These are phyloP conservation scores for Triangularia verruculosa DNA, from an alignment of 2,329 filamentous ascomycete genomes.

Conservation along the genomic window DNA sequence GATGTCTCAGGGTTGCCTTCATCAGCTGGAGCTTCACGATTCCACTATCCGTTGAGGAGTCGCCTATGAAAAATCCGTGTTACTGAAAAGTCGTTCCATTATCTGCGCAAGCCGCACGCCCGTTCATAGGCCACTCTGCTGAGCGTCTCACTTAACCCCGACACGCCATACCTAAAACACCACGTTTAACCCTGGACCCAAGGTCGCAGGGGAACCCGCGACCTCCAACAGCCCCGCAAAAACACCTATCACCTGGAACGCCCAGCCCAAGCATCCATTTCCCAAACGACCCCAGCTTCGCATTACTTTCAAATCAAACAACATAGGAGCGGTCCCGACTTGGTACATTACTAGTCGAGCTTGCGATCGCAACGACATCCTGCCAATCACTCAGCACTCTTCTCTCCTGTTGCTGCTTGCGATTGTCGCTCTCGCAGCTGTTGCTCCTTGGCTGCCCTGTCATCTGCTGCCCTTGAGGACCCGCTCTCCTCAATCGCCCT, in stretches of 20 bases:
- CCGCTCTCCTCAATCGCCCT: conserved; percentile 10
- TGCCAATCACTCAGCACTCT: neutral
- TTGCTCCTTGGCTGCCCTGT: neutral
- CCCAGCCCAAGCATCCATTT: conserved; percentile 22
- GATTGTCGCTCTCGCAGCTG: neutral
- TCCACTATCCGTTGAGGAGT: neutral
- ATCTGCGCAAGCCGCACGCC: neutral
- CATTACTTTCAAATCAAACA: conserved; percentile 9
- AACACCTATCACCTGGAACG: conserved; percentile 19
- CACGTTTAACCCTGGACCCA: conserved; percentile 2
- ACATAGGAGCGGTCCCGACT: conserved; percentile 9
- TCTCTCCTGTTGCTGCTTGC: neutral
- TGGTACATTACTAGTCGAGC: conserved; percentile 2
- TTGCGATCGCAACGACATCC: neutral
- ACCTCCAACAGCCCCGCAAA: conserved; percentile 22
- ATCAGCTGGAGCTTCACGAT: neutral
- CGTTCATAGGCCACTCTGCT: neutral
- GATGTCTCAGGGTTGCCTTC: neutral
- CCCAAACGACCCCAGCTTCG: conserved; percentile 11
- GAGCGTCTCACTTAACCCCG: neutral
- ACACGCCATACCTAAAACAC: neutral
- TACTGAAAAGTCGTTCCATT: neutral
- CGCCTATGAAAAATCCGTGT: neutral
- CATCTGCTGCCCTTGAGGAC: conserved; percentile 8
- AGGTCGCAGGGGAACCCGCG: neutral